phyloP scores from a whole-genome alignment of 2,329 filamentous ascomycete genomes.

The Phialophora verrucosa region DNA sequence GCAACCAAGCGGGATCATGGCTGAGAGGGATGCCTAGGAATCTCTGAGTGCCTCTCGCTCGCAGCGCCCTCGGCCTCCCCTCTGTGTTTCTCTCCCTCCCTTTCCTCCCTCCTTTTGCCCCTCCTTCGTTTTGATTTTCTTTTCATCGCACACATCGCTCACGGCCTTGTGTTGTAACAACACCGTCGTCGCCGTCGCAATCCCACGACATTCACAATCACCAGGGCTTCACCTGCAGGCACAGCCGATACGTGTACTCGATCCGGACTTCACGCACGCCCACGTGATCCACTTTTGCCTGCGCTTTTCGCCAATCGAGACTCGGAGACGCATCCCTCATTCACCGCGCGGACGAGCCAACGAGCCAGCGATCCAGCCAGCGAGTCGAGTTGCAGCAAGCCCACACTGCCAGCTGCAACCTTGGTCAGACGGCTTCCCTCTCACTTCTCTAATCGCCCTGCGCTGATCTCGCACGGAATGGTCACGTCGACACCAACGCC shows the following conservation, averaged over 20 bases:
- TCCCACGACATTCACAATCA: constrained; percentile 7
- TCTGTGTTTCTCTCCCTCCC: constrained; percentile 21
- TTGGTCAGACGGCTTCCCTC: constrained; percentile 13
- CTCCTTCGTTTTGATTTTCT: constrained; percentile 28
- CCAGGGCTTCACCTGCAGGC: constrained; percentile 11
- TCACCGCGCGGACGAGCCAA: constrained; percentile 21
- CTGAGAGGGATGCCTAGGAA: constrained; percentile 21
- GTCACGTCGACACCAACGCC: constrained; percentile 30
- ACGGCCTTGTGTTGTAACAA: constrained; percentile 15
- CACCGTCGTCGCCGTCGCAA: constrained; percentile 18
- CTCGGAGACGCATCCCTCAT: constrained; percentile 24
- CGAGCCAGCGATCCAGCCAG: constrained; percentile 13
- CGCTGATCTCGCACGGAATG: constrained; percentile 34
- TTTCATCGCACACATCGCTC: constrained; percentile 23
- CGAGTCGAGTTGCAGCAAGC: constrained; percentile 20
- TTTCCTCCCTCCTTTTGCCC: constrained; percentile 27
- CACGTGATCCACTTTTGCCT: constrained; percentile 34
- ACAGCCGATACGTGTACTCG: constrained; percentile 12
- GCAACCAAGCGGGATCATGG: constrained; percentile 17
- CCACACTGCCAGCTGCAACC: constrained; percentile 19
- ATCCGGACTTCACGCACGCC: constrained; percentile 15
- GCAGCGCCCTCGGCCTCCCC: constrained; percentile 11
- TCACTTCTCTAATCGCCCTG: constrained; percentile 17
- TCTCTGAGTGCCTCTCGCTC: constrained; percentile 11
- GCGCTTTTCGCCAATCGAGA: constrained; percentile 28